A percentile compares a stretch with the other conserved stretches of the same genome.
These are phyloP conservation scores for Strigomonas galati DNA, from an alignment of 208 protist species.

Conservation along the genomic window DNA sequence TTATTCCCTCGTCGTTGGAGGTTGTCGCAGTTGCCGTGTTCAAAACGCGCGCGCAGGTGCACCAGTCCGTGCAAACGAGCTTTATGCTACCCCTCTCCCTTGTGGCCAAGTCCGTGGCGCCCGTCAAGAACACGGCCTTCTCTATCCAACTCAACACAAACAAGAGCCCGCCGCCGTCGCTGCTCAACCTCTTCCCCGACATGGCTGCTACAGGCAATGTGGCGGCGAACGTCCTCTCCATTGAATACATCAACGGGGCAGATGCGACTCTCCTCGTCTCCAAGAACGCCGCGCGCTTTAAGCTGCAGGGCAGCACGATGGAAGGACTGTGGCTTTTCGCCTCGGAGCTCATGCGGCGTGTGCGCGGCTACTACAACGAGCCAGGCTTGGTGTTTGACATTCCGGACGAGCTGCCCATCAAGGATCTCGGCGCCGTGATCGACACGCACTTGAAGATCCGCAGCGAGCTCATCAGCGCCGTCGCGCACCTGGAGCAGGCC, in stretches of 20 bases:
- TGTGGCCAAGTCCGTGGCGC: conserved; percentile 49
- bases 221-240: conserved; percentile 65
- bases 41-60: conserved; percentile 23
- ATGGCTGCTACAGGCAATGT: conserved; percentile 38
- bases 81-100: conserved; percentile 65
- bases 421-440: conserved; percentile 69
- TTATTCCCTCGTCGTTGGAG: conserved; percentile 78
- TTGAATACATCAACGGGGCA: conserved; percentile 83
- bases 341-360: conserved; percentile 60
- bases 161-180: conserved; percentile 49
- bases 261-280: conserved; percentile 91
- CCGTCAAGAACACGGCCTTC: conserved; percentile 71
- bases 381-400: conserved; percentile 38
- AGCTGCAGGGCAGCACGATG: conserved; percentile 77
- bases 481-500: conserved; percentile 35
- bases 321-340: conserved; percentile 85
- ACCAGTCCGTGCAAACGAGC: conserved; percentile 28
- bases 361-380: conserved; percentile 43
- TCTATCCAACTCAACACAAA: conserved; percentile 91
- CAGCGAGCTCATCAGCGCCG: conserved; percentile 43
- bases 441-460: conserved; percentile 78
- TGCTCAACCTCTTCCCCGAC: conserved; percentile 85
- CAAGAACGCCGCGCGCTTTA: conserved; percentile 89
- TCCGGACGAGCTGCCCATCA: conserved; percentile 75
- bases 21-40: conserved; percentile 48